These are phyloP conservation scores for Coprinellus aureogranulatus DNA, from an alignment of 768 basidiomycete species.

Conservation along the genomic window DNA sequence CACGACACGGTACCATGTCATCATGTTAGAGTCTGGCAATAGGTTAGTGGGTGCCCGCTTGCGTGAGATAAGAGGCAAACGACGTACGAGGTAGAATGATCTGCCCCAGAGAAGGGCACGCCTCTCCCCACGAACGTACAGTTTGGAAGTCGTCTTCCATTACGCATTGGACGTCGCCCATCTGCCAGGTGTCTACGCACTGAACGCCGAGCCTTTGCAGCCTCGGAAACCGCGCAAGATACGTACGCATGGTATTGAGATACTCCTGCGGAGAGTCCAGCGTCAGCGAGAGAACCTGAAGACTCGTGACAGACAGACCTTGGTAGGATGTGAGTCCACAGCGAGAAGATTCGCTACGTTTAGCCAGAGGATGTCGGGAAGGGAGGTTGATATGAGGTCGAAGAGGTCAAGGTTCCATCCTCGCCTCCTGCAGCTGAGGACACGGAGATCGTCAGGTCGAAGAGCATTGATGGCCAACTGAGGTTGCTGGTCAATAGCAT, in stretches of 20 bases:
- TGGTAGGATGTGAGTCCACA: constrained; percentile 27
- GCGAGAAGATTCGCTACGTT: constrained; percentile 36
- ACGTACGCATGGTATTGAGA: constrained; percentile 23
- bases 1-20: constrained; percentile 22
- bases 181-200: constrained; percentile 32
- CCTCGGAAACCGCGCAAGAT: constrained; percentile 29
- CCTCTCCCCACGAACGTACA: constrained; percentile 36
- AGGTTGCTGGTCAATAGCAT: constrained; percentile 25
- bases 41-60: not conserved
- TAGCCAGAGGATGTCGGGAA: constrained; percentile 33
- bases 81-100: constrained; percentile 37
- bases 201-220: constrained; percentile 30
- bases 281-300: not conserved
- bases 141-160: constrained; percentile 35
- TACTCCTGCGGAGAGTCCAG: constrained; percentile 16
- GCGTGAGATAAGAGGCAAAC: not conserved
- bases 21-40: constrained; percentile 20
- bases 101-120: constrained; percentile 33
- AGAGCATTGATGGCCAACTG: constrained; percentile 31
- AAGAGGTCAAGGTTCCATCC: constrained; percentile 42
- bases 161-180: constrained; percentile 23
- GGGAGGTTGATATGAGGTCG: constrained; percentile 27
- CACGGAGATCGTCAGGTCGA: constrained; percentile 24
- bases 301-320: constrained; percentile 20
- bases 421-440: constrained; percentile 34